Percentiles rank a stretch among this genome's conserved stretches.
These are phyloP conservation scores for Chionographis japonica DNA, from an alignment of 106 monocot species.

Conservation along the genomic window DNA sequence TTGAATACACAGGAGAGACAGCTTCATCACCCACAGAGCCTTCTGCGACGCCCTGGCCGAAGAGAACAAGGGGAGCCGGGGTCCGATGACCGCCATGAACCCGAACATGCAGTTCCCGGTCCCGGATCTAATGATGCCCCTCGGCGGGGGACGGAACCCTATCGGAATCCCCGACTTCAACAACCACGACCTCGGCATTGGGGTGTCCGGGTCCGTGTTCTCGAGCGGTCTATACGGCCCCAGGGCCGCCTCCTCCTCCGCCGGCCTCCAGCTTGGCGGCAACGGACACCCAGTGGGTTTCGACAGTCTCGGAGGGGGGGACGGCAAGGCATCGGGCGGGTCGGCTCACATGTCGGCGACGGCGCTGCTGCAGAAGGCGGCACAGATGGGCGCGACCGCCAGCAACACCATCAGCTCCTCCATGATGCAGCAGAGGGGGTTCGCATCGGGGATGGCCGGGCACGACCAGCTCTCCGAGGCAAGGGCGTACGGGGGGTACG, in stretches of 20 bases:
- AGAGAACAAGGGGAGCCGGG: constrained; percentile 25
- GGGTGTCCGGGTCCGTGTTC: constrained; percentile 4
- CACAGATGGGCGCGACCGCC: constrained; percentile 34
- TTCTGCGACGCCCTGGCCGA: constrained; percentile 77
- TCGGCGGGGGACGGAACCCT: background rate
- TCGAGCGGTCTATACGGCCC: constrained; percentile 5
- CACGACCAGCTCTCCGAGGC: constrained; percentile 2
- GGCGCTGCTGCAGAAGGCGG: constrained; percentile 51
- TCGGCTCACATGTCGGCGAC: constrained; percentile 42
- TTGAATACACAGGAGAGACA: constrained; percentile 51
- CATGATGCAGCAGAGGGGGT: background rate
- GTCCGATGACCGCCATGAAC: constrained; percentile 6
- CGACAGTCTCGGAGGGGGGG: background rate
- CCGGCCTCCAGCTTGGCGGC: background rate
- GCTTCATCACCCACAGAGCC: constrained; percentile 81
- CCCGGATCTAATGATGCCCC: background rate
- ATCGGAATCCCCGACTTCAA: background rate
- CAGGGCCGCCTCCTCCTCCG: background rate
- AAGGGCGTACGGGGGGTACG: background rate
- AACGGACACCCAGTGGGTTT: background rate
- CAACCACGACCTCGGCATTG: background rate
- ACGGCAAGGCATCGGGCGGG: background rate
- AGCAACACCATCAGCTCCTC: background rate
- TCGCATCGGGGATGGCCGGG: constrained; percentile 11
- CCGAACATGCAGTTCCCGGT: constrained; percentile 2